Evolutionary conservation across 768 basidiomycete genomes (phyloP), one percentile per base, ranked within the genome.

Genomic region (Chalciporus pseudorubinellus): DNA sequence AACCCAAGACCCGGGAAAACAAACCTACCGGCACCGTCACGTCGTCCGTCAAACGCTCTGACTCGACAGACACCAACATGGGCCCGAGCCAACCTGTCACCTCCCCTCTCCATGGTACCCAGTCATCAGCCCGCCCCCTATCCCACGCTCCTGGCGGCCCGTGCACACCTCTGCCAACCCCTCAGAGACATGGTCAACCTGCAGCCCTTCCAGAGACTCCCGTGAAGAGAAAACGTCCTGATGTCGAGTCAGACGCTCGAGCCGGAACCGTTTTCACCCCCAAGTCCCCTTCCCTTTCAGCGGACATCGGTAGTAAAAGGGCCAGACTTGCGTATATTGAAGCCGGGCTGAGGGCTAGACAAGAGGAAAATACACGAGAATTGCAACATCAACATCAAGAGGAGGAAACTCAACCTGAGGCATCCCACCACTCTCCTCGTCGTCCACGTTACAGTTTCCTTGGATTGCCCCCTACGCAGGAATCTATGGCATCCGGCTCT

Each of bases 371-470:
- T 14, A 9, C 45, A 1, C 1, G 16, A 7, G 14, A n/a, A 5
- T 36, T 1, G 10, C 33, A 28, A 1, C 19, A 47, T 12, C 7
- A 13, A 5, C 38, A 52, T 2, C 3, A 24, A 3, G 52, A 53
- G 18, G 28, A 13, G 12, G 34, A 16, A 8, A 36, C 34, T n/a
- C 34, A n/a, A 36, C 3, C 16, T 36, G 34, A 36, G 14, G 16
- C 14, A 8, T 36, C 34, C 6, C 34, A n/a, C 6, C 34, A n/a
- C 34, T 8, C n/a, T 5, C n/a, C 34, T 14, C 48, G 10, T 14
- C 48, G 10, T 16, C 55, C 40, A 31, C 40, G 28, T 18, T 1
- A 43, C 20, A 67, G 56, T 12, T 64, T 65, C 51, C 64, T 65
- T 11, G 59, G 55, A 22, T 18, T 65, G 2, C 20, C 51, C 2